Conservation (phyloP, 2,329 filamentous ascomycete species). For the Mollisia scopiformis region DNA sequence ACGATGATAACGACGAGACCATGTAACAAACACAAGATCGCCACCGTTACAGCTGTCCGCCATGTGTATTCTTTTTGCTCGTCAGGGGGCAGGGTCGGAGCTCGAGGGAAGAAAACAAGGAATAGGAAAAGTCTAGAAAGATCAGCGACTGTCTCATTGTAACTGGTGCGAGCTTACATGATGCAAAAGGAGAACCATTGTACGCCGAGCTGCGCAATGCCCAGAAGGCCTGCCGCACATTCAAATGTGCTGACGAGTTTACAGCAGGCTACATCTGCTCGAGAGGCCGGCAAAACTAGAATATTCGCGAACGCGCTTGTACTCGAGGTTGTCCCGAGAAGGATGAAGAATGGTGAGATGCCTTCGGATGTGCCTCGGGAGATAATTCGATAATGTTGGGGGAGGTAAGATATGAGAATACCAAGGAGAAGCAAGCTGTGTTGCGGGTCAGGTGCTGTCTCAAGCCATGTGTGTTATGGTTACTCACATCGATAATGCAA, state of each 20-base stretch:
- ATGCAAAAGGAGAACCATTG: slow-evolving; percentile 92
- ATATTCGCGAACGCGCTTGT: slow-evolving; percentile 93
- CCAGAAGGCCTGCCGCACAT: slow-evolving; percentile 83
- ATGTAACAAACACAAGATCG: slow-evolving; percentile 73
- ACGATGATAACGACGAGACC: slow-evolving; percentile 72
- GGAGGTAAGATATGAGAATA: slow-evolving; percentile 90
- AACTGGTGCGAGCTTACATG: slow-evolving; percentile 63
- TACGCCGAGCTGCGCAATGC: slow-evolving; percentile 86
- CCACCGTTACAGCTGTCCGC: slow-evolving; percentile 78
- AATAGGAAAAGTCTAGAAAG: slow-evolving; percentile 82
- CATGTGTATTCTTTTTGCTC: slow-evolving; percentile 63
- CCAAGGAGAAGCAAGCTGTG: slow-evolving; percentile 74
- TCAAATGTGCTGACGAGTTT: slow-evolving; percentile 78
- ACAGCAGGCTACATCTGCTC: slow-evolving; percentile 85
- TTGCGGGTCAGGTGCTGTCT: slow-evolving; percentile 2
- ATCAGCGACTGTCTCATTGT: slow-evolving; percentile 2
- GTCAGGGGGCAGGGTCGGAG: slow-evolving; percentile 42
- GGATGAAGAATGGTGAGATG: slow-evolving; percentile 92
- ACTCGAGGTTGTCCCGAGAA: slow-evolving; percentile 89
- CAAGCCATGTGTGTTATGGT: neutral
- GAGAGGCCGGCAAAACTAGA: slow-evolving; percentile 80
- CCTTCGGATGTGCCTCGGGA: slow-evolving; percentile 84
- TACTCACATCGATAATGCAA: slow-evolving; percentile 54
- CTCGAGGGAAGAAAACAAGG: slow-evolving; percentile 86
- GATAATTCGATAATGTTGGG: slow-evolving; percentile 93